phyloP scores from a whole-genome alignment of 2,329 filamentous ascomycete genomes.

The Pleoardoris graminearum region DNA sequence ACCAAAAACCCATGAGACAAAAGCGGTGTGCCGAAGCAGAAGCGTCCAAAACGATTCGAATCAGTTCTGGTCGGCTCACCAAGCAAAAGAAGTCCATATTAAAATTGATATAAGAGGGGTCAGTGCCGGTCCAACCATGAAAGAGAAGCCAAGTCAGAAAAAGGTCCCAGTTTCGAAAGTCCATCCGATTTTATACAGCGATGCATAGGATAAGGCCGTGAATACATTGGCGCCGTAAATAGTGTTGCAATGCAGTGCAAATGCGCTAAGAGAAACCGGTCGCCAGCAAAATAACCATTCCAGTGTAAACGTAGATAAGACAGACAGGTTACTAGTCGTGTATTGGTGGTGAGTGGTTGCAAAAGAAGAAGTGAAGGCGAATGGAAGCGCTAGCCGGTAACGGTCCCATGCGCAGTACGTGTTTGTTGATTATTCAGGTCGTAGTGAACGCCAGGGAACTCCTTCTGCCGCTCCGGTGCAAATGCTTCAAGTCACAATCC shows the following conservation, averaged over 20 bases:
- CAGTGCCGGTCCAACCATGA: not conserved
- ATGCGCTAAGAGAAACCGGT: conserved; percentile 2
- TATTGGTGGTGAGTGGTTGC: not conserved
- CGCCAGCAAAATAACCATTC: conserved; percentile 12
- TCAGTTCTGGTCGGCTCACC: not conserved
- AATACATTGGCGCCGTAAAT: conserved; percentile 24
- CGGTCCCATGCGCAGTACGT: conserved; percentile 8
- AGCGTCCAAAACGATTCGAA: not conserved
- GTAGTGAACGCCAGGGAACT: conserved; percentile 26
- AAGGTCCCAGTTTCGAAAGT: conserved; percentile 1
- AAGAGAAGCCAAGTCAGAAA: not conserved
- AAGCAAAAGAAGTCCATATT: not conserved
- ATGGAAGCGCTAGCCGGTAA: conserved; percentile 4
- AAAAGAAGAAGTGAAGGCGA: not conserved
- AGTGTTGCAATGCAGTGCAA: conserved; percentile 1
- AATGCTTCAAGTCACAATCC: conserved; percentile 27
- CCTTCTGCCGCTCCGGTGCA: conserved; percentile 24
- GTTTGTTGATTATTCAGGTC: conserved; percentile 16
- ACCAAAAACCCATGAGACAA: not conserved
- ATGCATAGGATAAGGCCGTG: conserved; percentile 20
- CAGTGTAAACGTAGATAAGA: conserved; percentile 12
- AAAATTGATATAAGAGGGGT: not conserved
- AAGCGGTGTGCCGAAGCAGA: not conserved
- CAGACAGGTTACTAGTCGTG: not conserved
- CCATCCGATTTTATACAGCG: conserved; percentile 18